Conservation (phyloP, 1,284 basidiomycete genomes). For the Cryptococcus jaspeensis region DNA sequence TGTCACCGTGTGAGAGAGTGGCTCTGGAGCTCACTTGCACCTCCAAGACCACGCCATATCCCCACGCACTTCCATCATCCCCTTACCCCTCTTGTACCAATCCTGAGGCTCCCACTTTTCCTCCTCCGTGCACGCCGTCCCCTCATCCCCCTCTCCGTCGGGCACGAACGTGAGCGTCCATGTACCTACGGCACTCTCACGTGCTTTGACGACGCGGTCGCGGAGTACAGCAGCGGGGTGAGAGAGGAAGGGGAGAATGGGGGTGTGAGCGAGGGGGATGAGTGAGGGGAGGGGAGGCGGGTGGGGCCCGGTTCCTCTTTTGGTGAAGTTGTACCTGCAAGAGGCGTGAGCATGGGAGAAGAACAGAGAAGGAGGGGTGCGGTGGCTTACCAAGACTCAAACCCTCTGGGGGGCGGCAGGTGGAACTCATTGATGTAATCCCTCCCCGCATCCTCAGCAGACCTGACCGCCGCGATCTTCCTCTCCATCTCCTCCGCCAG, state of each 20-base stretch:
- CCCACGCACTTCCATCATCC: constrained; percentile 32
- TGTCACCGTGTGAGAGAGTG: background rate
- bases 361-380: background rate
- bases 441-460: constrained; percentile 30
- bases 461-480: constrained; percentile 22
- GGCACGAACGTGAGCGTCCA: constrained; percentile 39
- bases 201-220: constrained; percentile 21
- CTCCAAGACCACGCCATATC: constrained; percentile 30
- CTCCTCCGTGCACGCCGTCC: constrained; percentile 29
- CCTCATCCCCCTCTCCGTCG: constrained; percentile 36
- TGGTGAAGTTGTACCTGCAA: constrained; percentile 41
- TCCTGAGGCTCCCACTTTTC: constrained; percentile 21
- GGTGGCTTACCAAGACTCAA: constrained; percentile 39
- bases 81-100: constrained; percentile 25
- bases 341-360: background rate
- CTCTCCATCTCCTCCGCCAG: constrained; percentile 21
- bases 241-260: constrained; percentile 38
- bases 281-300: constrained; percentile 28
- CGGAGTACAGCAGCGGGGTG: constrained; percentile 28
- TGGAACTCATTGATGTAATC: constrained; percentile 36
- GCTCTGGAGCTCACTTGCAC: constrained; percentile 37
- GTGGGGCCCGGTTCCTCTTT: constrained; percentile 9
- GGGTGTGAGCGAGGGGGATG: constrained; percentile 34
- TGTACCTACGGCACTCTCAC: constrained; percentile 11
- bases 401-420: constrained; percentile 41